Evolutionary conservation across 2,329 filamentous ascomycete species (phyloP), one percentile per base, ranked within the genome.

Genomic region (Talaromyces piceae): DNA sequence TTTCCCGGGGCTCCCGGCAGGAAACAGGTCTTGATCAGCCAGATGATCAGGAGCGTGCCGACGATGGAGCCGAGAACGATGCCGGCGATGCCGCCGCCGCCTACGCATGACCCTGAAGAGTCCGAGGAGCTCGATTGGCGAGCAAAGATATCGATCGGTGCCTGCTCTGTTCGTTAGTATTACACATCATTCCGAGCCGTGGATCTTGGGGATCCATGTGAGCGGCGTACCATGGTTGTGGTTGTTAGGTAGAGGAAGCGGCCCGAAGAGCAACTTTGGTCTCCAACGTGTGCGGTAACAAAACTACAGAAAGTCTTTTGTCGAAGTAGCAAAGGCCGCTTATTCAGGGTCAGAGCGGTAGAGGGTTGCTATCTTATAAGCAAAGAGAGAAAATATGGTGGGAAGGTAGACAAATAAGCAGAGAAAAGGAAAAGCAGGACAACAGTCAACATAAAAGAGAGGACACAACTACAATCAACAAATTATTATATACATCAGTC

Each of bases 21-120:
- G 16, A 53, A 51, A 37, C 63, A 67, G 5, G 63, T 25, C 16
- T 60, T 59, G 54, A 63, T 63, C n/a, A 71, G 57, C 68, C 68
- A 71, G 5, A 67, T 53, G 5, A 71, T 47, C 4, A 71, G 54
- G 2, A 70, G 58, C 0, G 64, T 66, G 6, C 66, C 69, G 3
- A 60, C 64, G 31, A 71, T 67, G n/a, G 64, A 62, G 9, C 69
- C 68, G 46, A 71, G 61, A 16, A 71, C 67, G 45, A 71, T 71
- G 8, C 68, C 69, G 0, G 67, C 69, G 25, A 71, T 67, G 4
- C 55, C 67, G 1, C 69, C 68, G 13, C 65, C 59, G n/a, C 58
- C 61, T 16, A 71, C 61, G 12, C 56, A 63, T 41, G 55, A 61
- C 2, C 65, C 62, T 37, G 65, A 68, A 47, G 16, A 45, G 20